A percentile compares a stretch with the other conserved stretches of the same genome.
Evolutionary conservation across 371 early-diverging fungal genomes (phyloP).

Genomic region (Actinomortierella ambigua): DNA sequence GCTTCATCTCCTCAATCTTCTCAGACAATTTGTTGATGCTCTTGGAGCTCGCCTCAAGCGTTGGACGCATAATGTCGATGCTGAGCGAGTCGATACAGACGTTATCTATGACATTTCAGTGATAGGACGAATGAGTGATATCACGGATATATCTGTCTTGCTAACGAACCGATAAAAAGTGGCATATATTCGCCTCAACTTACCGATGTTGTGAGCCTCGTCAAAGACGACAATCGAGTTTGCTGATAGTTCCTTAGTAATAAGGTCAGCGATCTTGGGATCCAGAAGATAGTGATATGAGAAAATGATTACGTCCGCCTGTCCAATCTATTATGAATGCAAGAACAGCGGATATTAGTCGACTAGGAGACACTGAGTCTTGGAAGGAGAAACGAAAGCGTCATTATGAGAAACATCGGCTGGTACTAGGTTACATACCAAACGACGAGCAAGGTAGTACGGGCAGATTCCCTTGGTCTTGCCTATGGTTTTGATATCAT

Average conservation of each 20-base stretch:
- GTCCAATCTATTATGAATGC: slow-evolving; percentile 62
- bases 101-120: slow-evolving; percentile 68
- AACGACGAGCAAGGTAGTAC: slow-evolving; percentile 92
- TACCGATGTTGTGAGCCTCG: slow-evolving; percentile 99
- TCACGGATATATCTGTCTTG: background rate
- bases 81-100: slow-evolving; percentile 98
- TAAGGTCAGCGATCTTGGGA: slow-evolving; percentile 98
- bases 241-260: slow-evolving; percentile 92
- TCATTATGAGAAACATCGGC: background rate
- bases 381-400: no score
- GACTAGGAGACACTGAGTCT: background rate
- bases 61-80: slow-evolving; percentile 91
- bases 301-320: slow-evolving; percentile 98
- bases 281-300: slow-evolving; percentile 99
- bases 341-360: background rate
- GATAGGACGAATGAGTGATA: background rate
- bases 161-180: background rate
- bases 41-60: slow-evolving; percentile 88
- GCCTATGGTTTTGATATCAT: slow-evolving; percentile 88
- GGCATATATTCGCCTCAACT: background rate
- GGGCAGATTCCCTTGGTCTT: slow-evolving; percentile 87
- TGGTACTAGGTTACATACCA: slow-evolving; percentile 54
- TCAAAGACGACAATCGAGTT: slow-evolving; percentile 99
- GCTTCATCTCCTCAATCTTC: slow-evolving; percentile 84
- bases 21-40: slow-evolving; percentile 75